Base-by-base conservation (phyloP, 2,329 filamentous ascomycete species). In the Esteya vermicola region DNA sequence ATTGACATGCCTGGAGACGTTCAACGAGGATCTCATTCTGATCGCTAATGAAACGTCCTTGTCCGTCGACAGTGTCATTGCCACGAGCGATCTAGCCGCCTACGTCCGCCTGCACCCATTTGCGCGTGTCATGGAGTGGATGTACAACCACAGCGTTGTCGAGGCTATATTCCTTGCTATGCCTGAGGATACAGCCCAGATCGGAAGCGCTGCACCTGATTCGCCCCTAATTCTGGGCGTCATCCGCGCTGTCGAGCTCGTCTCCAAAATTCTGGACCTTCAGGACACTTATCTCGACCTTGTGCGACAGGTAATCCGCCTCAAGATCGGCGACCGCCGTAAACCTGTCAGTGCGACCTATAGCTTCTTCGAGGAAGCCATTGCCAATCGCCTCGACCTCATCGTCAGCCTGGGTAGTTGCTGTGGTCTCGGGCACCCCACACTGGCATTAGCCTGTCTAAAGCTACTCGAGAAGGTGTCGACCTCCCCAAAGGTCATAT, bases 21-120 rank as follows among this genome's bases (percentile, higher is more conserved):
- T 98, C 64, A 96, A 98, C 57, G 91, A 98, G 55, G 81, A 95
- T 50, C 70, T 96, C 10, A 81, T 96, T 31, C 69, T 89, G 23
- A 75, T 95, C 50, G 81, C 83, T 30, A 93, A 85, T 55, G 74
- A 81, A 52, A 82, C 84, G 2, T 81, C 72, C 44, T 67, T 93
- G 23, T 65, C 74, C 21, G 77, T 93, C 14, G 86, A 95, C 54
- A 62, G 71, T 9, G 74, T 81, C 14, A 84, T 93, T 47, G 71
- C 71, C 32, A 71, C 84, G 4, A 81, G 79, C 3, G 82, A 83
- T 41, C 65, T 96, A 5, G 75, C 78, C 37, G 71, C 73, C 6
- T 99, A 98, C 54, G 77, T 91, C 43, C 75, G 78, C 20, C 71
- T 94, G 39, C 93, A 98, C 60, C 89, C 93, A 1, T 98, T 96